phyloP scores from a whole-genome alignment of 495 filamentous ascomycete species.

The Hypomontagnella monticulosa region DNA sequence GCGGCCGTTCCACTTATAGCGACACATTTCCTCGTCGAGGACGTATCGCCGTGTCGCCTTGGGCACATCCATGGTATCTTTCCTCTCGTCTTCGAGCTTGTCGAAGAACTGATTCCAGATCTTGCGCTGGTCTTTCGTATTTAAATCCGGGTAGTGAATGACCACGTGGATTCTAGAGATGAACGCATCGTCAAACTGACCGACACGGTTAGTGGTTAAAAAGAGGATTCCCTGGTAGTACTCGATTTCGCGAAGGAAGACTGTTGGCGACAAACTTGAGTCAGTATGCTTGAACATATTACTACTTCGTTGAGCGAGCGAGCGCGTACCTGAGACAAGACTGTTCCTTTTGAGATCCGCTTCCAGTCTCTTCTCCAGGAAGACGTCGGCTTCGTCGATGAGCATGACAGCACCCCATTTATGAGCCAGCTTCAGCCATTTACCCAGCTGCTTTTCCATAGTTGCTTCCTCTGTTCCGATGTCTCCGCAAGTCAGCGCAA shows the following conservation, averaged over 20 bases:
- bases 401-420: constrained; percentile 43
- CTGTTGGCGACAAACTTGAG: neutral
- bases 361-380: constrained; percentile 5
- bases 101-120: constrained; percentile 38
- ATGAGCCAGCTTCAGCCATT: neutral
- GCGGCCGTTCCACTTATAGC: constrained; percentile 30
- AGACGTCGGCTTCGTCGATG: constrained; percentile 55
- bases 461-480: constrained; percentile 16
- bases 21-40: constrained; percentile 7
- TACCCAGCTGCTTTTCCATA: neutral
- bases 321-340: constrained; percentile 6
- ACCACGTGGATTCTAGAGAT: constrained; percentile 62
- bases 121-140: constrained; percentile 4
- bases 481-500: constrained; percentile 34
- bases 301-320: neutral
- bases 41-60: neutral
- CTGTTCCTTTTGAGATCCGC: constrained; percentile 1
- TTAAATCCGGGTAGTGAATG: constrained; percentile 55
- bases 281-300: neutral
- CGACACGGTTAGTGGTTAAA: constrained; percentile 67
- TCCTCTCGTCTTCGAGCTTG: constrained; percentile 31
- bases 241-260: constrained; percentile 65
- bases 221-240: constrained; percentile 69
- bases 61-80: neutral
- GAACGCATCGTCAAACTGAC: constrained; percentile 65